These are phyloP conservation scores for Eucalyptus virginea DNA, from an alignment of 345 rosid species.

Conservation along the genomic window DNA sequence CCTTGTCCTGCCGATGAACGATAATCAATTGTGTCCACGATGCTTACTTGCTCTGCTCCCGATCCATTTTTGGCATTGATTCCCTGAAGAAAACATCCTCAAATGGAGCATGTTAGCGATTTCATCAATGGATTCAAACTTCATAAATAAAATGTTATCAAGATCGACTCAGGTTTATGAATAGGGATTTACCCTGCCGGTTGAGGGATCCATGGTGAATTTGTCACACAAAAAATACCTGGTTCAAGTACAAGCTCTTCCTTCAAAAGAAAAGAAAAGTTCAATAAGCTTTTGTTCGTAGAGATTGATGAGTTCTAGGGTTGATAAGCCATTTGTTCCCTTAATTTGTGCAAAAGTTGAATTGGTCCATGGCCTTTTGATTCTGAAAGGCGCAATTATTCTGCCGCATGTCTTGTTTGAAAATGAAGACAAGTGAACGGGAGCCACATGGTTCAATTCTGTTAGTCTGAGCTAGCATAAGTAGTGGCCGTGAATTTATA, in stretches of 20 bases:
- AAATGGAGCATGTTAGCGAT: not conserved
- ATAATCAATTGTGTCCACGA: conserved; percentile 27
- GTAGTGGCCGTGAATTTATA: not conserved
- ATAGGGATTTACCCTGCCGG: not conserved
- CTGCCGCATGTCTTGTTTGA: not conserved
- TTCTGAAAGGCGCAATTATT: not conserved
- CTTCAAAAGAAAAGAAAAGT: not conserved
- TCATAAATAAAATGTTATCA: not conserved
- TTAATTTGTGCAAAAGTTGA: not conserved
- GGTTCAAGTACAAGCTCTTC: not conserved
- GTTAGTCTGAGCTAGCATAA: not conserved
- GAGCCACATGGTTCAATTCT: not conserved
- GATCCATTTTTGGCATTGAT: not conserved
- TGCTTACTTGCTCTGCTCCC: conserved; percentile 17
- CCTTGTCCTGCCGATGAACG: conserved; percentile 41
- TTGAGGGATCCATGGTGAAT: not conserved
- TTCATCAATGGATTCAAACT: not conserved
- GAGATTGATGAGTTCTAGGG: not conserved
- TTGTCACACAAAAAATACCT: not conserved
- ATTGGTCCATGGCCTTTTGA: not conserved
- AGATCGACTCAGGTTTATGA: not conserved
- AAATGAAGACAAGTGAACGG: not conserved
- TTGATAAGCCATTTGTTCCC: not conserved
- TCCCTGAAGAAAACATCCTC: not conserved
- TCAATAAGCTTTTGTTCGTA: not conserved